Conservation (phyloP, 1,284 basidiomycete species). For the Cronartium quercuum region DNA sequence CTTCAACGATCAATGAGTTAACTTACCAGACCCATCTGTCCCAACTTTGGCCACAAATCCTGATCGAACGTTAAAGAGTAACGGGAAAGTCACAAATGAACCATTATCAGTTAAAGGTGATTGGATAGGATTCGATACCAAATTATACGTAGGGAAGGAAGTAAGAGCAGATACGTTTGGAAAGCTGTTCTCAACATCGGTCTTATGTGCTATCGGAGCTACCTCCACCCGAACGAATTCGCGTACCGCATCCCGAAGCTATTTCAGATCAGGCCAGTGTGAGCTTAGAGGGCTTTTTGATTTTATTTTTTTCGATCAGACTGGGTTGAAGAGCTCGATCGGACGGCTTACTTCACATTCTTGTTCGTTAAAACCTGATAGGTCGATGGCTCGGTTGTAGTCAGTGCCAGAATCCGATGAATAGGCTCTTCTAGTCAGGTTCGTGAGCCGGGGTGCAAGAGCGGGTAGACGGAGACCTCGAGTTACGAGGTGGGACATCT, state of each 20-base stretch:
- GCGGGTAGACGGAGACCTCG: too few relatives aligned
- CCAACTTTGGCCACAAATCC: constrained; percentile 83
- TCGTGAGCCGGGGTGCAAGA: too few relatives aligned
- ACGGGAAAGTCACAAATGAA: not conserved
- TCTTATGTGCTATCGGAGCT: constrained; percentile 25
- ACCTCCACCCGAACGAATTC: constrained; percentile 15
- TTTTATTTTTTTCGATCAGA: not conserved
- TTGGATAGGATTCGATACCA: not conserved
- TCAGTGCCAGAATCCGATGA: too few relatives aligned
- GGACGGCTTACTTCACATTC: constrained; percentile 23
- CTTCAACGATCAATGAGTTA: not conserved
- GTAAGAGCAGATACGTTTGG: constrained; percentile 14
- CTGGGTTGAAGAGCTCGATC: not conserved
- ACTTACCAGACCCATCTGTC: constrained; percentile 61
- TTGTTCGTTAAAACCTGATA: constrained; percentile 33
- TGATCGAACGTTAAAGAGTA: constrained; percentile 47
- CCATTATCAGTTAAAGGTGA: not conserved
- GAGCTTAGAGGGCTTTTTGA: not conserved
- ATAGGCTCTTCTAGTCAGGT: too few relatives aligned
- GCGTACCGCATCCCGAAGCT: constrained; percentile 26
- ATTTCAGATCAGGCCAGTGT: not conserved
- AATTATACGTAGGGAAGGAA: not conserved
- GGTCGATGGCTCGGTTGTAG: constrained; percentile 26
- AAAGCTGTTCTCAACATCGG: constrained; percentile 27
- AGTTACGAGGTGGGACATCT: too few relatives aligned